Conservation (phyloP, 768 basidiomycete genomes). For the Clavulina sp. region DNA sequence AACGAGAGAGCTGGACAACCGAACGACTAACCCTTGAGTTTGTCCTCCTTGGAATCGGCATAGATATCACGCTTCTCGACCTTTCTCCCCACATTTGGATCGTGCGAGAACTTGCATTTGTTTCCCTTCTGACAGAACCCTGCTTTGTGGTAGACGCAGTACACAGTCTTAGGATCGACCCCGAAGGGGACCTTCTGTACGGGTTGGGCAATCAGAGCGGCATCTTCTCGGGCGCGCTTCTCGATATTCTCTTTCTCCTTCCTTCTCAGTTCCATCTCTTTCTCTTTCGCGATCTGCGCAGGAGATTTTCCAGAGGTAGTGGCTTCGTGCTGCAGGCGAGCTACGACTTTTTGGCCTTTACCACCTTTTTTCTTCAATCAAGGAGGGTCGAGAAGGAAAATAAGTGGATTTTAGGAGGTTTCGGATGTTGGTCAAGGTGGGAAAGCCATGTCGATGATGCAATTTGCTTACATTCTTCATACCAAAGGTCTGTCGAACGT, state of each 20-base stretch:
- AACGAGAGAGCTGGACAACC: background rate
- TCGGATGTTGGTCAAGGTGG: too few species aligned
- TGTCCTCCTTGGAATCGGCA: constrained; percentile 70
- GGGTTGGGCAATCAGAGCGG: constrained; percentile 54
- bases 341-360: constrained; percentile 78
- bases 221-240: constrained; percentile 71
- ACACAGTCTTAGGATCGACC: constrained; percentile 82
- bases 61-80: constrained; percentile 94
- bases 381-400: too few species aligned
- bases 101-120: constrained; percentile 96
- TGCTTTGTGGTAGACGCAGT: constrained; percentile 85
- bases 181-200: constrained; percentile 85
- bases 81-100: constrained; percentile 74
- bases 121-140: constrained; percentile 85
- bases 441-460: background rate
- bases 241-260: constrained; percentile 67
- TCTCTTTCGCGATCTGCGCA: constrained; percentile 66
- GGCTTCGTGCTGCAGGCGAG: constrained; percentile 61
- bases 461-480: constrained; percentile 57
- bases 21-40: constrained; percentile 36
- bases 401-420: too few species aligned
- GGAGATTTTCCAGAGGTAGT: constrained; percentile 62
- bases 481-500: constrained; percentile 51
- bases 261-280: constrained; percentile 58
- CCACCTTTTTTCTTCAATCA: constrained; percentile 81